phyloP scores from a whole-genome alignment of 192 early-diverging fungal genomes.

The Thamnidium elegans region DNA sequence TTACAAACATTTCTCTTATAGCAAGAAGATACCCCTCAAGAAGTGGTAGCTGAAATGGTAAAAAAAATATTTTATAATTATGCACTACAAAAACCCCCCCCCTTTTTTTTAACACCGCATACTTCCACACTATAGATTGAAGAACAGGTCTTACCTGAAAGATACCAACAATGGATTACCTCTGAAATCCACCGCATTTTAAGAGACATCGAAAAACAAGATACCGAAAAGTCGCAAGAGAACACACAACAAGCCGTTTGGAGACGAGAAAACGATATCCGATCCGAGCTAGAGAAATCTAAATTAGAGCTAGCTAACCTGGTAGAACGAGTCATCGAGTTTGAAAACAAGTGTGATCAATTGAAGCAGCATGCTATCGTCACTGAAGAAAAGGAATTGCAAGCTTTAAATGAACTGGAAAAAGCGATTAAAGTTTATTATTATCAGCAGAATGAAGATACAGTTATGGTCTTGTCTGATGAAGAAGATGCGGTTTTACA shows the following conservation, averaged over 20 bases:
- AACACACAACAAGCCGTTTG: slow-evolving; percentile 39
- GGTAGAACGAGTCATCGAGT: slow-evolving; percentile 2
- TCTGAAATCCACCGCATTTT: slow-evolving; percentile 74
- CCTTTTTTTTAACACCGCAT: not conserved
- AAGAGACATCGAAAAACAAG: slow-evolving; percentile 58
- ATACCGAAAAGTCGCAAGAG: slow-evolving; percentile 60
- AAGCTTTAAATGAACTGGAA: slow-evolving; percentile 20
- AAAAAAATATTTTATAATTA: not conserved
- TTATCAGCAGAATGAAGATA: not conserved
- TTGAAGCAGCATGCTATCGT: slow-evolving; percentile 18
- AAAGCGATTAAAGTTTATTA: not conserved
- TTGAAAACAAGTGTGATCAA: slow-evolving; percentile 16
- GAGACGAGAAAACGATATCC: slow-evolving; percentile 36
- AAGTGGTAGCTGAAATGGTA: slow-evolving; percentile 80
- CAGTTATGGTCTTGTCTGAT: not conserved
- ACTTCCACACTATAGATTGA: slow-evolving; percentile 59
- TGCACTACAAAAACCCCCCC: not conserved
- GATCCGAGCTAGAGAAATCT: slow-evolving; percentile 27
- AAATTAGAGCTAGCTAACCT: slow-evolving; percentile 11
- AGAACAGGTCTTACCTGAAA: slow-evolving; percentile 63
- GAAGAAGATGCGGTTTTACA: not conserved
- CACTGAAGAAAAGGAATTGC: slow-evolving; percentile 26
- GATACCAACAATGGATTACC: slow-evolving; percentile 70
- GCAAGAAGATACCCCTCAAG: slow-evolving; percentile 73
- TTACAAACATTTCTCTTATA: not conserved